Conservation (phyloP, 1,284 basidiomycete genomes). For the Trametes hirsuta region DNA sequence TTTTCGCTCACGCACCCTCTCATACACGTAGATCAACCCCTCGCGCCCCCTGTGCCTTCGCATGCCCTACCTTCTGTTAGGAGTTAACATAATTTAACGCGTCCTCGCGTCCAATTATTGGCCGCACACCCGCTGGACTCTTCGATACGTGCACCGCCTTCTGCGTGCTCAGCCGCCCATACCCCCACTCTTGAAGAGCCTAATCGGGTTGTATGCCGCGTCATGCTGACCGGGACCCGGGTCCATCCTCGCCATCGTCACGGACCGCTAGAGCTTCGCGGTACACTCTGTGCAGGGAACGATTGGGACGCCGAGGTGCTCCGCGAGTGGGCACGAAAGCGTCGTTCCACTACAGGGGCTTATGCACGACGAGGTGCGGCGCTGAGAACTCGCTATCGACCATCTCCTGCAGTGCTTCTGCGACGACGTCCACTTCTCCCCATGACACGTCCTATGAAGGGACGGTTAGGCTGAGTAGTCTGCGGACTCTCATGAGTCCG, state of each 20-base stretch:
- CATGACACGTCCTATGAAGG: constrained; percentile 20
- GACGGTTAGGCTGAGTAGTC: too few species aligned
- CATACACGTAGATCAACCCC: too few species aligned
- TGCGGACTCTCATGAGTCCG: too few species aligned
- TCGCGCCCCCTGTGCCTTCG: constrained; percentile 4
- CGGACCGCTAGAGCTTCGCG: constrained; percentile 12
- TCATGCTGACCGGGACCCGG: constrained; percentile 9
- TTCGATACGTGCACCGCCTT: constrained; percentile 19
- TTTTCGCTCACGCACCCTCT: too few species aligned
- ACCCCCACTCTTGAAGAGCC: constrained; percentile 19
- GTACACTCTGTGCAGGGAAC: constrained; percentile 33
- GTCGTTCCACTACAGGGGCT: constrained; percentile 29
- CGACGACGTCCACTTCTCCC: constrained; percentile 28
- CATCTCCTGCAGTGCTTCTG: constrained; percentile 24
- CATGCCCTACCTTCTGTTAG: constrained; percentile 21
- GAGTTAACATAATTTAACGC: constrained; percentile 20
- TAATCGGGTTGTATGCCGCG: constrained; percentile 14
- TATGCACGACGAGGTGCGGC: constrained; percentile 33
- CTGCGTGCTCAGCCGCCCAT: constrained; percentile 23
- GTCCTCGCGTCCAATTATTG: constrained; percentile 17
- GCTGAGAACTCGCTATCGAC: constrained; percentile 24
- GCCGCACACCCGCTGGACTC: constrained; percentile 12
- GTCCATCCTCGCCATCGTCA: not conserved
- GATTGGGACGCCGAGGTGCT: constrained; percentile 23
- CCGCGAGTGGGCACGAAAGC: constrained; percentile 22